Evolutionary conservation across 1,284 basidiomycete species (phyloP).

Genomic region (Cryptococcus jaspeensis): DNA sequence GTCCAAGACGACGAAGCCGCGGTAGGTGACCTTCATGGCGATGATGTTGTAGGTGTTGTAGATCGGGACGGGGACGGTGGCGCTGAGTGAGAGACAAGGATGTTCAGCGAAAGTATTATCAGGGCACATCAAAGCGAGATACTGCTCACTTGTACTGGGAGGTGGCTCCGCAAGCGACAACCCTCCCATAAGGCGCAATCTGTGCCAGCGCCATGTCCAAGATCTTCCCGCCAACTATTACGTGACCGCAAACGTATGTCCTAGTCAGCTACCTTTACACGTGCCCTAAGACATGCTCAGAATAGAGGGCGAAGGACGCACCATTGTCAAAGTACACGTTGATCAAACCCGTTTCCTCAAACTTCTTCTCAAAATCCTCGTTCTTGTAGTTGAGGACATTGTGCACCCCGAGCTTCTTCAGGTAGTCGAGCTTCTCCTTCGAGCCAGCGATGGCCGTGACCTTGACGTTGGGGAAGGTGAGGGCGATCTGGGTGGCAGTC

Average conservation of each 20-base stretch:
- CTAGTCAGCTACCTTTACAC: no score
- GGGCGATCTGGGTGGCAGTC: slow-evolving; percentile 65
- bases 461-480: slow-evolving; percentile 55
- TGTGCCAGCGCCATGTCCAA: slow-evolving; percentile 71
- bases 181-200: slow-evolving; percentile 71
- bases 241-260: no score
- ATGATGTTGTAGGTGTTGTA: slow-evolving; percentile 61
- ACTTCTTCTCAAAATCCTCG: slow-evolving; percentile 64
- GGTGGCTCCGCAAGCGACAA: slow-evolving; percentile 76
- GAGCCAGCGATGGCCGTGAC: slow-evolving; percentile 82
- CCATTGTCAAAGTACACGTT: slow-evolving; percentile 86
- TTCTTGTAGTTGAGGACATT: slow-evolving; percentile 85
- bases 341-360: slow-evolving; percentile 55
- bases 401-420: slow-evolving; percentile 78
- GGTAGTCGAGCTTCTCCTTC: slow-evolving; percentile 76
- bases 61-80: slow-evolving; percentile 40
- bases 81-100: slow-evolving; percentile 12
- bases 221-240: slow-evolving; percentile 66
- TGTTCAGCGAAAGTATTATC: background rate
- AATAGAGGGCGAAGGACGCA: no score
- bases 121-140: background rate
- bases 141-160: slow-evolving; percentile 48
- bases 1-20: slow-evolving; percentile 72
- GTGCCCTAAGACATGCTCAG: no score
- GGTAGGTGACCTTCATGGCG: slow-evolving; percentile 68